Evolutionary conservation across 2,329 filamentous ascomycete genomes (phyloP), one percentile per base, ranked within the genome.

Genomic region (Aspergillus uvarum): DNA sequence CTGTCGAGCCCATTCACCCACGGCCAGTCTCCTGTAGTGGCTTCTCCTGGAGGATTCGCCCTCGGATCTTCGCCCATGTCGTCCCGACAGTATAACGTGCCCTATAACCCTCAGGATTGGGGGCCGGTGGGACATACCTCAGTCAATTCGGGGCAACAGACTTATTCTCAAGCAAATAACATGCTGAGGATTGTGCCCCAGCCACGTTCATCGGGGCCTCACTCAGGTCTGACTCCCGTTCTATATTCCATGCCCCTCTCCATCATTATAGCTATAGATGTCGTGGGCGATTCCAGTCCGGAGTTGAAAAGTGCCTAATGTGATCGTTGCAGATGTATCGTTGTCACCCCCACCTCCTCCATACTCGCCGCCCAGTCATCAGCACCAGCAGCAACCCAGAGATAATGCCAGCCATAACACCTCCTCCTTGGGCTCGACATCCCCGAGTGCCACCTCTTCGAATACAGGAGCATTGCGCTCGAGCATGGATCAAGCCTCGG

Each of bases 51-150:
- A 7, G 72, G 72, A 29, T 68, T 71, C 58, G 70, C 74, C 11
- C 69, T 74, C 56, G 76, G 72, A 21, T 68, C 72, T 11, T 76
- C 78, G 56, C 76, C 79, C 26, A 78, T 80, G 77, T 70, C 76
- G n/a, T 72, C 74, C 50, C 76, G 80, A 63, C 72, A 76, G 50
- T 81, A 79, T 63, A 80, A 70, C 67, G 73, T 76, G 24, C 74
- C 77, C 8, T 82, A 82, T 62, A 80, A 82, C 63, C 80, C 80
- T 38, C 78, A 79, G 61, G 77, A 81, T 71, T 82, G 80, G 80
- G 78, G 75, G 1, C 75, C 76, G 21, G 73, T 78, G 48, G 71
- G 72, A 19, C 69, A 68, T 58, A 60, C 58, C 21, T 65, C 71
- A 22, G 59, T 68, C 47, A 66, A 65, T 38, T 54, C 62, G 47